Conservation (phyloP, 2,329 filamentous ascomycete genomes). For the Coniochaeta sp. region DNA sequence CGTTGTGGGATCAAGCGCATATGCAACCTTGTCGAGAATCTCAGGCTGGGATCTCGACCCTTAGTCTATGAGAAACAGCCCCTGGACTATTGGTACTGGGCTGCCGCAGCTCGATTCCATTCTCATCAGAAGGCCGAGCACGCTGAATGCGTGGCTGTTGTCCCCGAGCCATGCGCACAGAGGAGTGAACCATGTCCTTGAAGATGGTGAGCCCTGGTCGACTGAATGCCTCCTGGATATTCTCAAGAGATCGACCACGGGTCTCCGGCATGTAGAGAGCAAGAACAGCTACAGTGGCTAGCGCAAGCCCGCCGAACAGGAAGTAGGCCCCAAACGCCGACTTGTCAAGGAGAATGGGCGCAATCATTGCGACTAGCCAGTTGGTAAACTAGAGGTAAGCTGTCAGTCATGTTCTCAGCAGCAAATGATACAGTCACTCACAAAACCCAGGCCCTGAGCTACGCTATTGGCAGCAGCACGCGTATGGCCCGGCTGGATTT, state of each 20-base stretch:
- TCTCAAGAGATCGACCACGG: conserved; percentile 36
- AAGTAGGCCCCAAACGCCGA: conserved; percentile 37
- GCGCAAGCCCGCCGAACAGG: conserved; percentile 31
- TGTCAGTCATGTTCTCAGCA: neutral
- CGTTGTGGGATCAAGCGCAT: too few relatives aligned
- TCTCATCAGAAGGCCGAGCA: neutral
- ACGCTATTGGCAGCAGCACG: conserved; percentile 46
- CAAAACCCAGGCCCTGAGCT: conserved; percentile 18
- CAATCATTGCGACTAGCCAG: conserved; percentile 34
- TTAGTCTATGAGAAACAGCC: neutral
- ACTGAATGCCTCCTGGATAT: conserved; percentile 39
- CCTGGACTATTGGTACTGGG: neutral
- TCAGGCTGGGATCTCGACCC: neutral
- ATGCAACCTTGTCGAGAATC: too few relatives aligned
- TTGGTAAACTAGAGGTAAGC: conserved; percentile 22
- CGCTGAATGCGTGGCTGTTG: neutral
- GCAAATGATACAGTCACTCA: neutral
- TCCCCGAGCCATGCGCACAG: neutral
- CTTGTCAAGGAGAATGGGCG: conserved; percentile 31
- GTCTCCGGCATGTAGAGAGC: conserved; percentile 42
- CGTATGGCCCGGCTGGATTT: conserved; percentile 49
- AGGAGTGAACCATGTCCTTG: neutral
- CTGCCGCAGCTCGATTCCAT: neutral
- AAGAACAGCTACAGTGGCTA: conserved; percentile 29
- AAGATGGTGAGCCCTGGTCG: conserved; percentile 6